Conservation (phyloP, 768 basidiomycete genomes). For the Leucocoprinus birnbaumii region DNA sequence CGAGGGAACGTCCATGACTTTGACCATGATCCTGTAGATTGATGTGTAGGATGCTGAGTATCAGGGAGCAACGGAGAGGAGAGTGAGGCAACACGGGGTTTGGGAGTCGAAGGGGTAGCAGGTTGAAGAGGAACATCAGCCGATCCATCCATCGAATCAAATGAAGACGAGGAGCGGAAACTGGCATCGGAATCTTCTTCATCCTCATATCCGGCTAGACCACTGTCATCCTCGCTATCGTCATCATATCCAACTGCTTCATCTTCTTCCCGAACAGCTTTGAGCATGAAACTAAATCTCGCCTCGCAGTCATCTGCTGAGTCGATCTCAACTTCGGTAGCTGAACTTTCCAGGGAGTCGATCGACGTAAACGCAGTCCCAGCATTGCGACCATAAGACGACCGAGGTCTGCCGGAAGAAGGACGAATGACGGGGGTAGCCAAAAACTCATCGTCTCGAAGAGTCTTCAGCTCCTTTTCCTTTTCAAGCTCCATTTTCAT, state of each 20-base stretch:
- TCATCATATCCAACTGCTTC: slow-evolving; percentile 42
- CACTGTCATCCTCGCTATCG: slow-evolving; percentile 47
- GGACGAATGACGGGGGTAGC: slow-evolving; percentile 45
- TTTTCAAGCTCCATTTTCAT: slow-evolving; percentile 26
- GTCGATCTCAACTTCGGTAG: slow-evolving; percentile 65
- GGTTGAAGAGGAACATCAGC: neutral
- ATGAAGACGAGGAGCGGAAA: slow-evolving; percentile 50
- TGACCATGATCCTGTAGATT: slow-evolving; percentile 46
- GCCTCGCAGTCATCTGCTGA: slow-evolving; percentile 38
- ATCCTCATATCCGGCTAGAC: slow-evolving; percentile 66
- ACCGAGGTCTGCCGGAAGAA: slow-evolving; percentile 14
- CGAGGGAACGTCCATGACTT: slow-evolving; percentile 69
- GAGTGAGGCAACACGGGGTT: slow-evolving; percentile 13
- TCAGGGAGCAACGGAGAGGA: neutral
- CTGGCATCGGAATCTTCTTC: slow-evolving; percentile 57
- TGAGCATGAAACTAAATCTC: slow-evolving; percentile 45
- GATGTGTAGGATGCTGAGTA: slow-evolving; percentile 27
- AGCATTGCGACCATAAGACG: slow-evolving; percentile 28
- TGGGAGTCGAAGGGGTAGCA: slow-evolving; percentile 18
- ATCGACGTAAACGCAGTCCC: slow-evolving; percentile 56
- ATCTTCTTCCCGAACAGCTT: slow-evolving; percentile 56
- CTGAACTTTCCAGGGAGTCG: slow-evolving; percentile 59
- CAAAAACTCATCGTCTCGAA: slow-evolving; percentile 30
- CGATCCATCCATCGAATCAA: slow-evolving; percentile 49
- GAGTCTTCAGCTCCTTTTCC: slow-evolving; percentile 20